Percentiles rank a stretch among this genome's conserved stretches.
Conservation (phyloP, 2,329 filamentous ascomycete genomes). For the Furcasterigmium furcatum region DNA sequence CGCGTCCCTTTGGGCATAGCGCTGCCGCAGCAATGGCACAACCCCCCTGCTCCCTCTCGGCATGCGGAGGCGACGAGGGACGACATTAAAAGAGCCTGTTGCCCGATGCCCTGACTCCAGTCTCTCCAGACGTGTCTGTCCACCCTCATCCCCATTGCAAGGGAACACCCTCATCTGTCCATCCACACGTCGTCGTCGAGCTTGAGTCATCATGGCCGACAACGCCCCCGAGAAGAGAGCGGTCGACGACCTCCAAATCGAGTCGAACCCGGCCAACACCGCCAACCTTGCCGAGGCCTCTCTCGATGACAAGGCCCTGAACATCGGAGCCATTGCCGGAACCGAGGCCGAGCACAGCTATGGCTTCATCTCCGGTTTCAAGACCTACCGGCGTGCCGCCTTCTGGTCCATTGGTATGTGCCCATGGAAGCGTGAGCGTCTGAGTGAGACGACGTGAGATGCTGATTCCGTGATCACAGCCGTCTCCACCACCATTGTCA, state of each 20-base stretch:
- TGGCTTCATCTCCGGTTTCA: constrained; percentile 27
- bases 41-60: background rate
- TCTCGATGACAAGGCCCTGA: constrained; percentile 32
- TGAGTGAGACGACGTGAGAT: background rate
- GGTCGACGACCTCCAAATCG: constrained; percentile 19
- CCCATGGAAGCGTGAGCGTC: background rate
- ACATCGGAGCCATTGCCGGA: constrained; percentile 29
- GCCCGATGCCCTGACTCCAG: background rate
- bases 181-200: background rate
- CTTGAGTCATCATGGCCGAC: constrained; percentile 1
- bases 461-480: constrained; percentile 14
- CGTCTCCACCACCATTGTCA: constrained; percentile 43
- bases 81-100: background rate
- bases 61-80: background rate
- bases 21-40: background rate
- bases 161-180: background rate
- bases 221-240: constrained; percentile 11
- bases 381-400: constrained; percentile 35
- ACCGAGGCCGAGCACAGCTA: constrained; percentile 33
- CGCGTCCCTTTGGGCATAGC: constrained; percentile 1
- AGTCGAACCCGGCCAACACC: constrained; percentile 23
- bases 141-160: background rate
- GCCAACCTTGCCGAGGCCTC: constrained; percentile 26
- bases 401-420: constrained; percentile 35
- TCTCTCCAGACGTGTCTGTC: background rate